phyloP scores from a whole-genome alignment of 768 basidiomycete genomes.

The Amanita pallidorosea region DNA sequence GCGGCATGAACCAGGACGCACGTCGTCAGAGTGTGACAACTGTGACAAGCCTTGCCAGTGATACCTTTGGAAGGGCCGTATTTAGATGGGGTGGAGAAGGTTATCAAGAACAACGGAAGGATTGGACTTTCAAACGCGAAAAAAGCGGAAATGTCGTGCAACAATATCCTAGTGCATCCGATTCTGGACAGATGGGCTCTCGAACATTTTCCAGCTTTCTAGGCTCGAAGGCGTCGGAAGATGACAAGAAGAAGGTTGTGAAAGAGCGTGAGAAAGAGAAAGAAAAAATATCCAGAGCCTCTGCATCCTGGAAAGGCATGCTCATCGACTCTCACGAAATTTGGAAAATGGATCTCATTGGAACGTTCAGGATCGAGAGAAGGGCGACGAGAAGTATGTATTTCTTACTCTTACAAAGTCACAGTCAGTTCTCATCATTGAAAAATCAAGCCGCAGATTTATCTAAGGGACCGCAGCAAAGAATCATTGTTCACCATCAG shows the following conservation, averaged over 20 bases:
- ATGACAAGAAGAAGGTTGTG: slow-evolving; percentile 12
- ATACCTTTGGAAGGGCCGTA: slow-evolving; percentile 31
- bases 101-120: slow-evolving; percentile 30
- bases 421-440: not conserved
- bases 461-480: slow-evolving; percentile 54
- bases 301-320: slow-evolving; percentile 35
- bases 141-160: slow-evolving; percentile 22
- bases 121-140: slow-evolving; percentile 56
- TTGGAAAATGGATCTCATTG: slow-evolving; percentile 56
- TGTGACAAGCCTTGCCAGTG: slow-evolving; percentile 22
- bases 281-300: slow-evolving; percentile 12
- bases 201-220: slow-evolving; percentile 12
- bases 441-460: slow-evolving; percentile 31
- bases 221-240: slow-evolving; percentile 19
- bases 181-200: not conserved
- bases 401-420: slow-evolving; percentile 1
- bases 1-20: slow-evolving; percentile 6
- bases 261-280: slow-evolving; percentile 10
- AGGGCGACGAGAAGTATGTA: slow-evolving; percentile 29
- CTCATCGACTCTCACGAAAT: slow-evolving; percentile 43
- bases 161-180: not conserved
- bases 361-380: slow-evolving; percentile 51
- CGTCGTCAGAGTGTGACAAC: slow-evolving; percentile 34
- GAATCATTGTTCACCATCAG: slow-evolving; percentile 50
- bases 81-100: slow-evolving; percentile 31